A percentile compares a stretch with the other conserved stretches of the same genome.
Conservation (phyloP, 306 rosid species). For the peach (Prunus persica) region Prunus_persica_NCBIv2 NC_034015.1:15887501-15888000, state of each 20-base stretch:
- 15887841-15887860: not conserved
- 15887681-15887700: slow-evolving; percentile 81
- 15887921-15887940: slow-evolving; percentile 88
- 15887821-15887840: not conserved
- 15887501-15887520: slow-evolving; percentile 6
- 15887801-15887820: not conserved
- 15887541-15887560: not conserved
- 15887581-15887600: slow-evolving; percentile 15
- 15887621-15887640: slow-evolving; percentile 84
- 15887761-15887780: not conserved
- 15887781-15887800: not conserved
- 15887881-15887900: slow-evolving; percentile 10
- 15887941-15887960: slow-evolving; percentile 77
- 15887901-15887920: slow-evolving; percentile 63
- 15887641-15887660: slow-evolving; percentile 79
- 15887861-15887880: not conserved
- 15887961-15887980: slow-evolving; percentile 70
- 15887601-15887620: slow-evolving; percentile 69
- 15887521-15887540: not conserved
- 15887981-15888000: slow-evolving; percentile 75
- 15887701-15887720: slow-evolving; percentile 78
- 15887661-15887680: slow-evolving; percentile 78
- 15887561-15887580: slow-evolving; percentile 5
- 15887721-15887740: not conserved
- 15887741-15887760: slow-evolving; percentile 7